Evolutionary conservation across 2,329 filamentous ascomycete species (phyloP), one percentile per base, ranked within the genome.

Genomic region (Cladobotryum mycophilum): DNA sequence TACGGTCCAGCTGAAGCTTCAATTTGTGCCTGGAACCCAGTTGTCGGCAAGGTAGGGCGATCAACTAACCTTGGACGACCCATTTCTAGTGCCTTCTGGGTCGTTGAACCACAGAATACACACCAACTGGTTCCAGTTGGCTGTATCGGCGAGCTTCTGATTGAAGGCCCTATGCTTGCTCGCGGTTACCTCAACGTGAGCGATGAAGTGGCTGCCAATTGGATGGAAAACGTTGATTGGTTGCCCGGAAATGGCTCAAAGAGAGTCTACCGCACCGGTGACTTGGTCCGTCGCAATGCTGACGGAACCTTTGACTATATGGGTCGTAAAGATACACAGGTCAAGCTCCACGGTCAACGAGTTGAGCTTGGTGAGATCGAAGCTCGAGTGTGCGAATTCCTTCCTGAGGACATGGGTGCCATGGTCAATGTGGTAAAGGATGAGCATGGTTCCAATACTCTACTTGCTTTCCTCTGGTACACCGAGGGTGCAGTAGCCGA

Each of bases 151-250:
- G 59, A 61, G 36, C 53, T 60, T 4, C 43, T 60, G 2, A 56
- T 61, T 30, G 55, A 60, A 35, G 58, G 56, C 4, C 53, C 54
- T 13, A 53, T 55, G 11, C 54, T 61, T 13, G 55, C 59, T 4
- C 49, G 59, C 1, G 55, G 57, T 17, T 56, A 56, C 41, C 46
- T 57, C 25, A 47, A 41, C n/a, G 51, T 34, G 7, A 51, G 20
- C 3, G 52, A 53, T 2, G 55, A 57, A 1, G 51, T 56, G 14
- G 55, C 55, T 33, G 41, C 48, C 3, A 53, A 53, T 20, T 53
- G 51, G 51, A 43, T 53, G 38, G 44, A 51, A 11, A 47, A 51
- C 11, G 51, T 53, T 20, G 44, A 53, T 11, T 53, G 51, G 51
- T 44, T 53, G 22, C 51, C 51, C 3, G 42, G 43, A 1, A 11